Evolutionary conservation across 2,329 filamentous ascomycete species (phyloP).

Genomic region (Diplodia sapinea): DNA sequence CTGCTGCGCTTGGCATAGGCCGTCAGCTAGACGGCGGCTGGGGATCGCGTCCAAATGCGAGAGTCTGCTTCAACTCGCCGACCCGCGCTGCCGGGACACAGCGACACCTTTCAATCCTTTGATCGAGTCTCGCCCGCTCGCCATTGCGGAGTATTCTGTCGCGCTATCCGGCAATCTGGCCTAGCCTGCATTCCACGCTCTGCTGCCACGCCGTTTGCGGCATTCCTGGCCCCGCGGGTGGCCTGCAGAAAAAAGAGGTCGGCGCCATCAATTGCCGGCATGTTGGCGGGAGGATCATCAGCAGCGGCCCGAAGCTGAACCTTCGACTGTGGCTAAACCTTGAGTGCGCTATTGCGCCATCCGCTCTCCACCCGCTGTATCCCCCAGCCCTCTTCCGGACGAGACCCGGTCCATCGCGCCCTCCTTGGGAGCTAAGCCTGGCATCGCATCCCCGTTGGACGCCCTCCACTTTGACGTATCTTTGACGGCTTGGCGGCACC

Average conservation of each 20-base stretch:
- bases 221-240: constrained; percentile 23
- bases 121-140: constrained; percentile 19
- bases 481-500: constrained; percentile 13
- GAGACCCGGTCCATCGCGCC: constrained; percentile 15
- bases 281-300: constrained; percentile 25
- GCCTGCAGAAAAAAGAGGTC: constrained; percentile 29
- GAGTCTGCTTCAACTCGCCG: constrained; percentile 1
- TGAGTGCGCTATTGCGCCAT: constrained; percentile 23
- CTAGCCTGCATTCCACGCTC: constrained; percentile 29
- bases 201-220: constrained; percentile 32
- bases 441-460: not conserved
- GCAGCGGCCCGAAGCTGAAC: constrained; percentile 24
- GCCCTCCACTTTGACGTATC: constrained; percentile 4
- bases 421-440: constrained; percentile 14
- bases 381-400: constrained; percentile 11
- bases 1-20: constrained; percentile 25
- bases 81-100: constrained; percentile 1
- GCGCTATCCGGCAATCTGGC: not conserved
- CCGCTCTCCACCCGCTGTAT: constrained; percentile 7
- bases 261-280: constrained; percentile 22
- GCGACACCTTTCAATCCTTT: constrained; percentile 20
- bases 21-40: not conserved
- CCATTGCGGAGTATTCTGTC: not conserved
- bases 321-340: constrained; percentile 23
- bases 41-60: not conserved